A percentile compares a stretch with the other conserved stretches of the same genome.
These are phyloP conservation scores for Saturnispora hagleri DNA, from an alignment of 805 yeast species.

Conservation along the genomic window DNA sequence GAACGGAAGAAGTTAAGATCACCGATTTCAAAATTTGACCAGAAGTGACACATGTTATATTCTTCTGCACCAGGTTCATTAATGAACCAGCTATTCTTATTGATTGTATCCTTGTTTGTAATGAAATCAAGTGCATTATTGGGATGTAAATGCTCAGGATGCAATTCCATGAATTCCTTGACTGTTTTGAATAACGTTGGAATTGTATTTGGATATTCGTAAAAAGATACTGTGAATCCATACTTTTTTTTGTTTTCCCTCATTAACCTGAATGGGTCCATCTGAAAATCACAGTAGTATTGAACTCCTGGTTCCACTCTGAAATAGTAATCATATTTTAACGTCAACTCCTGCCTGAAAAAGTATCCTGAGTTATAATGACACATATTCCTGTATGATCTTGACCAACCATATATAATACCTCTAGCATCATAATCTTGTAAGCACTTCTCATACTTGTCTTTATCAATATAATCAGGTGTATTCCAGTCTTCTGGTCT, in stretches of 20 bases:
- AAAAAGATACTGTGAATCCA: constrained; percentile 77
- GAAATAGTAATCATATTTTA: constrained; percentile 81
- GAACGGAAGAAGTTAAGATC: constrained; percentile 61
- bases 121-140: constrained; percentile 52
- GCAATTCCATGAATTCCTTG: constrained; percentile 48
- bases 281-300: constrained; percentile 78
- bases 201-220: constrained; percentile 78
- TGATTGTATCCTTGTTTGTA: constrained; percentile 44
- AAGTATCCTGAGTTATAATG: constrained; percentile 88
- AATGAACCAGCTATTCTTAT: constrained; percentile 29
- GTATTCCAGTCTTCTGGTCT: constrained; percentile 69
- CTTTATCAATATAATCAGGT: constrained; percentile 62
- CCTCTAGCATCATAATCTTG: constrained; percentile 35
- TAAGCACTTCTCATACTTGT: constrained; percentile 39
- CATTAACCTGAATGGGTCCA: constrained; percentile 81
- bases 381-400: constrained; percentile 87
- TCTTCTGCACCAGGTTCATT: constrained; percentile 33
- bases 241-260: constrained; percentile 68
- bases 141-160: constrained; percentile 55
- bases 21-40: constrained; percentile 83
- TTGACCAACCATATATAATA: constrained; percentile 56
- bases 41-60: constrained; percentile 76
- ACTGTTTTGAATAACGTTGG: constrained; percentile 76
- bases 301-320: constrained; percentile 91
- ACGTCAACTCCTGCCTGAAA: constrained; percentile 64